phyloP scores from a whole-genome alignment of 2,329 filamentous ascomycete species.

The Xylariaceae sp. region DNA sequence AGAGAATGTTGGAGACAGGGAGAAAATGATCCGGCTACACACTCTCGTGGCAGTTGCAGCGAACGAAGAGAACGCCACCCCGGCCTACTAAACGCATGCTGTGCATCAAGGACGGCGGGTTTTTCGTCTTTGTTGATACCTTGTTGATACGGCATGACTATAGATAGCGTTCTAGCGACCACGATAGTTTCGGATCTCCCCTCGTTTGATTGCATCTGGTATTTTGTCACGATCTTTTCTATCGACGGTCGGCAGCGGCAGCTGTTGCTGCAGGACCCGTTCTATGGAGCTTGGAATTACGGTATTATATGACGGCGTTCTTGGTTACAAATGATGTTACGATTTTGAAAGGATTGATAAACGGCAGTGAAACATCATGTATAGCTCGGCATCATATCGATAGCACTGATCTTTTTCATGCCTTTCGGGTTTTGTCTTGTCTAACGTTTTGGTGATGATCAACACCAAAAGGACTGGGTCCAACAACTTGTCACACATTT shows the following conservation, averaged over 20 bases:
- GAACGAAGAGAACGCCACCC: slow-evolving; percentile 43
- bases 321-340: slow-evolving; percentile 19
- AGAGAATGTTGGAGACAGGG: slow-evolving; percentile 33
- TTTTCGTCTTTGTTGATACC: not conserved
- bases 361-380: slow-evolving; percentile 25
- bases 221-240: not conserved
- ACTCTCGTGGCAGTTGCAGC: slow-evolving; percentile 62
- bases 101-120: not conserved
- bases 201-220: not conserved
- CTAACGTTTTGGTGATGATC: not conserved
- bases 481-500: slow-evolving; percentile 20
- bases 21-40: slow-evolving; percentile 50
- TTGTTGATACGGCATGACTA: not conserved
- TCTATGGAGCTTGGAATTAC: slow-evolving; percentile 6
- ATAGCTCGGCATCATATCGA: slow-evolving; percentile 19
- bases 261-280: slow-evolving; percentile 19
- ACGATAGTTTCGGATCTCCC: not conserved
- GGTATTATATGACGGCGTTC: slow-evolving; percentile 26
- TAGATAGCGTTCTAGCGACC: slow-evolving; percentile 9
- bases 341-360: slow-evolving; percentile 3
- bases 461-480: not conserved
- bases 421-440: slow-evolving; percentile 4
- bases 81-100: slow-evolving; percentile 27
- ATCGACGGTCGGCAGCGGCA: slow-evolving; percentile 11
- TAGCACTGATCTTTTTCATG: slow-evolving; percentile 3